These are phyloP conservation scores for Rhizomucor pusillus DNA, from an alignment of 371 early-diverging fungal genomes.

Conservation along the genomic window DNA sequence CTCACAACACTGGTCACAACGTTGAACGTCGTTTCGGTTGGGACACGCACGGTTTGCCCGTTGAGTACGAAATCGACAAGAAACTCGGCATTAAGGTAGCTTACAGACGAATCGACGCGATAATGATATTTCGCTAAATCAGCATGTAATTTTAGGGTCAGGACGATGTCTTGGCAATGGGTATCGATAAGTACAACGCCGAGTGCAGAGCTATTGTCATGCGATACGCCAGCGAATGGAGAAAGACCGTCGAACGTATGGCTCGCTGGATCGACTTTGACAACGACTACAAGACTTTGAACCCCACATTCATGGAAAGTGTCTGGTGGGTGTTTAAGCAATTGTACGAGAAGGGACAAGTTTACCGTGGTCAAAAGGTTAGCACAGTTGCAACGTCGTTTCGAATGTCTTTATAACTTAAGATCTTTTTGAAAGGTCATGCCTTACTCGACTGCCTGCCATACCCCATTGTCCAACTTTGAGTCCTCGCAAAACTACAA, in stretches of 20 bases:
- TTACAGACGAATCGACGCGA: background rate
- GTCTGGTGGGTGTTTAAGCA: slow-evolving; percentile 99
- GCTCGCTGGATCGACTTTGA: slow-evolving; percentile 99
- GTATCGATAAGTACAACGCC: slow-evolving; percentile 98
- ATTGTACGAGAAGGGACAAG: slow-evolving; percentile 94
- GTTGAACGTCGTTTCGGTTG: slow-evolving; percentile 99
- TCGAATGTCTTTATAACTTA: background rate
- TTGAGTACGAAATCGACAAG: slow-evolving; percentile 99
- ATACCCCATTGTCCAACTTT: slow-evolving; percentile 99
- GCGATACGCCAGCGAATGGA: slow-evolving; percentile 98
- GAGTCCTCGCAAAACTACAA: slow-evolving; percentile 99
- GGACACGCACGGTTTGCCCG: slow-evolving; percentile 99
- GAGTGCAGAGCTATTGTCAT: slow-evolving; percentile 99
- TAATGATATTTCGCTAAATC: background rate
- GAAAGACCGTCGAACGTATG: slow-evolving; percentile 94
- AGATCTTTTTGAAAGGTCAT: slow-evolving; percentile 80
- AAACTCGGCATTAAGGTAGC: slow-evolving; percentile 81
- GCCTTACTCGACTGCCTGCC: slow-evolving; percentile 99
- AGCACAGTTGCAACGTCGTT: slow-evolving; percentile 12
- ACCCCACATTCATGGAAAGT: slow-evolving; percentile 96
- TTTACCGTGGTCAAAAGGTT: slow-evolving; percentile 92
- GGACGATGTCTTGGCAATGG: slow-evolving; percentile 95
- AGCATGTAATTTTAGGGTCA: slow-evolving; percentile 50
- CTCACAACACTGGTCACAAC: slow-evolving; percentile 95
- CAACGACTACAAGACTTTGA: slow-evolving; percentile 99